Base-by-base conservation (phyloP, 2,329 filamentous ascomycete genomes). In the Aspergillus fumigatiaffinis region DNA sequence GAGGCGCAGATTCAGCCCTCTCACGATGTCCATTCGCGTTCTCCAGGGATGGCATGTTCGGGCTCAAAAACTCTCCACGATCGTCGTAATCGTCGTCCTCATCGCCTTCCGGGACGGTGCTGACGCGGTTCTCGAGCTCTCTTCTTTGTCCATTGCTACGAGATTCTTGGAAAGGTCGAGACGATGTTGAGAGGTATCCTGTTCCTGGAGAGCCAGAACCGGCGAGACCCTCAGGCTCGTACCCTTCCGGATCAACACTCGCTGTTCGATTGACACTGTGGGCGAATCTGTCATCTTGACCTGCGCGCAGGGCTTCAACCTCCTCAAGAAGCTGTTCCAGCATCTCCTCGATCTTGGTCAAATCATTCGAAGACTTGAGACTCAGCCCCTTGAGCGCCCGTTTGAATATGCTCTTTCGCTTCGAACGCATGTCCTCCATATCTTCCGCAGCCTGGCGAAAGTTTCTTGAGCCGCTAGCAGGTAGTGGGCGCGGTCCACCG, bases 361-460 rank as follows among this genome's bases (percentile, higher is more conserved):
- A 83, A 66, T 99, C 94, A 67, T 89, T 93, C 7, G 89, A 87
- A 52, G 91, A 93, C 78, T 94, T 95, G 69, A 89, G 84, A 66
- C 91, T 91, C 51, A 99, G 80, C 3, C 92, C 92, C 71, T 95
- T 93, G 51, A 99, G 80, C n/a, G 94, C 94, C 61, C 93, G 87
- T 67, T 89, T 90, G 78, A 97, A 94, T n/a, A 99, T 84, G 70
- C 91, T 96, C 75, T 91, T 90, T 71, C 91, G 92, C 83, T 97
- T 97, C 48, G 84, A 81, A 23, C 87, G 81, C 44, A 81, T 68
- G 49, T 87, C 84, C 32, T 85, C 83, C 5, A 77, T 76, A 20
- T 84, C 82, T 8, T 84, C 80, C 12, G 77, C 71, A 25, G 76
- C 69, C 58, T 80, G 79, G 44, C 79, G 78, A 56, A 77, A 76